Evolutionary conservation across 768 basidiomycete genomes (phyloP), one percentile per base, ranked within the genome.

Genomic region (Boletellus sp.): DNA sequence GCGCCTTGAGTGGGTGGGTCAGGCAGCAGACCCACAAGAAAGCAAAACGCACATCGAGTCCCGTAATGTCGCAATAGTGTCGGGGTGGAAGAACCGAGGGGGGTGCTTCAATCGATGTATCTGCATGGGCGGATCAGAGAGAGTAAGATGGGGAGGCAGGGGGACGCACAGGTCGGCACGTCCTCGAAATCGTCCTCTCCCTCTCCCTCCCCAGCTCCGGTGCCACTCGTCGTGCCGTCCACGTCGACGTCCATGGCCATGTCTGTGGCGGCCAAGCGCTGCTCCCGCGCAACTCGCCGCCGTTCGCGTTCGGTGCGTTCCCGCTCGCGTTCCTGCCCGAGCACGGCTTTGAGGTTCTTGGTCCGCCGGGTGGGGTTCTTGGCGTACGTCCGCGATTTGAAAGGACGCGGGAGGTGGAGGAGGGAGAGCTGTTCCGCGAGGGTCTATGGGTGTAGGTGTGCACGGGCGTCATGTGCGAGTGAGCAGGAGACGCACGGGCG

Each of bases 1-100:
- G 87, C 0, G 87, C 89, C 88, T 89, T 24, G 3, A 12, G 33
- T 4, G 6, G 15, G 6, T 16, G 23, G 3, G 47, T 20, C 36
- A 31, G 3, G 13, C 22, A 6, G 19, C 39, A 12, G 17, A 23
- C 26, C 24, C 20, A 23, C 26, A 13, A 22, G 38, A 13, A 12
- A 23, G 16, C 5, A 2, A 34, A 44, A 52, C 68, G 8, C 26
- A 86, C 89, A 68, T 90, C 88, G 12, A 93, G 73, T 0, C 90
- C 88, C 0, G 90, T 93, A 15, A 93, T 91, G 68, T 92, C 90
- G 59, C 90, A 92, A 46, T 87, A 90, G 52, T 85, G 83, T 51
- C 77, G 75, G 41, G 83, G 85, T 3, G 90, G 90, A 8, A 87
- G 70, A 1, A 93, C 62, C 10, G 89, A 92, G 0, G 90, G 90